Evolutionary conservation across 2,329 filamentous ascomycete species (phyloP).

Genomic region (Aspergillus floridensis): DNA sequence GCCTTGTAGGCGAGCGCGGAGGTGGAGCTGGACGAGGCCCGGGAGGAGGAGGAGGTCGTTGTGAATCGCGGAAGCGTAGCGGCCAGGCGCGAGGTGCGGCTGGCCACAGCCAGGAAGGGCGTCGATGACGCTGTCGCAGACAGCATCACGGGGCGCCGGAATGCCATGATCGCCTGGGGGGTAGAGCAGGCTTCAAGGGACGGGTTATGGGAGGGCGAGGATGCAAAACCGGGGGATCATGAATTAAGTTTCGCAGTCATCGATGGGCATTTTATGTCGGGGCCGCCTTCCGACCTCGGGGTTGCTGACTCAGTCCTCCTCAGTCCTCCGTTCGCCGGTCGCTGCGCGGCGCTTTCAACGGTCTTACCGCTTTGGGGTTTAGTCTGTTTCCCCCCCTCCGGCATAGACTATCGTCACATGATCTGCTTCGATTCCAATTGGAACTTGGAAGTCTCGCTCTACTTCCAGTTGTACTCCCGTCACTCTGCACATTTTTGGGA

Average conservation of each 20-base stretch:
- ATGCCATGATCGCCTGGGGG: constrained; percentile 35
- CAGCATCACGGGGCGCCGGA: constrained; percentile 38
- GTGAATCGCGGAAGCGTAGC: constrained; percentile 31
- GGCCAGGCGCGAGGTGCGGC: constrained; percentile 28
- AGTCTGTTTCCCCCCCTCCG: constrained; percentile 1
- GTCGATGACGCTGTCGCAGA: constrained; percentile 27
- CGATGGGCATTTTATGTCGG: constrained; percentile 20
- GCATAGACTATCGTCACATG: not conserved
- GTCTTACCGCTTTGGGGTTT: constrained; percentile 14
- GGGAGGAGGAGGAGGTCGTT: constrained; percentile 17
- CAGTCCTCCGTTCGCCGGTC: constrained; percentile 19
- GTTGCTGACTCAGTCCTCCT: constrained; percentile 34
- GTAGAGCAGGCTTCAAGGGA: constrained; percentile 12
- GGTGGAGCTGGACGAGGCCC: constrained; percentile 63
- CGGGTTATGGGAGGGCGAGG: not conserved
- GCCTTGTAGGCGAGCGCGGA: constrained; percentile 97
- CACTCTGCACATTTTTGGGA: not conserved
- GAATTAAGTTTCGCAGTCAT: constrained; percentile 13
- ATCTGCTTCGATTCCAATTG: not conserved
- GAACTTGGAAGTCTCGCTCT: not conserved
- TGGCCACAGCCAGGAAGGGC: constrained; percentile 28
- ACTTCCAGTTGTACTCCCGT: not conserved
- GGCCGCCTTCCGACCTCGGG: constrained; percentile 36
- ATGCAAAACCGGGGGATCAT: constrained; percentile 7
- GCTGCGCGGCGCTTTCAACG: constrained; percentile 2